Evolutionary conservation across 2,329 filamentous ascomycete genomes (phyloP), one percentile per base, ranked within the genome.

Genomic region (Diplodia intermedia): DNA sequence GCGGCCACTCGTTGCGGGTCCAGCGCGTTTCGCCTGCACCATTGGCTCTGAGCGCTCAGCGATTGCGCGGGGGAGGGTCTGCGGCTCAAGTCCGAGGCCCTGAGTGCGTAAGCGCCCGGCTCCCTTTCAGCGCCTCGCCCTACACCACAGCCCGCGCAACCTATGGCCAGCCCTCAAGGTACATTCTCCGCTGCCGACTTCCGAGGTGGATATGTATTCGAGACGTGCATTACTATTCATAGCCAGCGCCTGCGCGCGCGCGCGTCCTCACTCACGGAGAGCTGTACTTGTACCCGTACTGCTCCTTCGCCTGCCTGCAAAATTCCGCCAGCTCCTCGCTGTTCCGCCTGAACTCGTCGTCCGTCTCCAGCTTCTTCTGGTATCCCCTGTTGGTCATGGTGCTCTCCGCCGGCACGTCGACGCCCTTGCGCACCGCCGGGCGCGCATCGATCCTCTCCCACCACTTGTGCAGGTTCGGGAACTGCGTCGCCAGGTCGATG

Each of bases 301-400:
- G 74, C 71, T 82, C 77, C 73, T 83, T 82, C 11, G 81, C 81
- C 67, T 78, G 78, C 68, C 79, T 75, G 65, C 78, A 74, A 57
- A 78, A 65, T 54, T 79, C 75, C 66, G 70, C 71, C 26, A 81
- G 67, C 69, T 77, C 72, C 43, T 80, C 78, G 70, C 84, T 79
- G 73, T 81, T 79, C 76, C 83, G 77, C 73, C 79, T 82, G 70
- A 81, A 83, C 69, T 85, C 84, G 26, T 79, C 76, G 43, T 86
- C 82, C 3, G 82, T 77, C 73, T 82, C 79, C 68, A 85, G 62
- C 31, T 77, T 77, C 55, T 55, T 50, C 70, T 76, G 68, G 65
- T 84, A 77, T 2, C 72, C 69, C 0, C 74, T 79, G 71, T 88
- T 86, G 6, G 75, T 76, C 15, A 84, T 73, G 0, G 69, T 50